phyloP scores from a whole-genome alignment of 1,284 basidiomycete species.

The Vanrija pseudolonga region DNA sequence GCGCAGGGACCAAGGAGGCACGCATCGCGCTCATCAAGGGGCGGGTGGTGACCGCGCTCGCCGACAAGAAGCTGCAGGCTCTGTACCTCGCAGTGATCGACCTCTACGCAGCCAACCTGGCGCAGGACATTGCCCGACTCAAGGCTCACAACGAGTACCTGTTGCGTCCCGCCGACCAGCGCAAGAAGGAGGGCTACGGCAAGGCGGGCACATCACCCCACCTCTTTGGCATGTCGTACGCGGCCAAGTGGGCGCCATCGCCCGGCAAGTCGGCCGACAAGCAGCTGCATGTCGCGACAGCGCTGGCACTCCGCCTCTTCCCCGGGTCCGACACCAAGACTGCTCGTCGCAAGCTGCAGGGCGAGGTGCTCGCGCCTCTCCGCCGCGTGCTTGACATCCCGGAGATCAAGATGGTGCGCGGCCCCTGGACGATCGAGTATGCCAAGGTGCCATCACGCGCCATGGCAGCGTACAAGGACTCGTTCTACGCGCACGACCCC shows the following conservation, averaged over 20 bases:
- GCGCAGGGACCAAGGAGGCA: conserved; percentile 18
- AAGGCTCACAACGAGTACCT: conserved; percentile 22
- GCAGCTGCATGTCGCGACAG: conserved; percentile 61
- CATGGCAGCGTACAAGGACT: conserved; percentile 58
- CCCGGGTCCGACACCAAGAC: conserved; percentile 26
- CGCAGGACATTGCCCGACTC: conserved; percentile 53
- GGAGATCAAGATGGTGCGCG: conserved; percentile 59
- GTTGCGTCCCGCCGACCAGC: conserved; percentile 29
- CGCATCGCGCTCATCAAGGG: conserved; percentile 33
- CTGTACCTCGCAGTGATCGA: conserved; percentile 62
- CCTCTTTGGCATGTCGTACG: conserved; percentile 55
- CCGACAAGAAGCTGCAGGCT: conserved; percentile 56
- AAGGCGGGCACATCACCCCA: conserved; percentile 36
- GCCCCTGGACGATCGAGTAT: conserved; percentile 54
- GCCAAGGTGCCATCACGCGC: conserved; percentile 58
- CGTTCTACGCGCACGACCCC: conserved; percentile 59
- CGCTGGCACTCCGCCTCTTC: conserved; percentile 58
- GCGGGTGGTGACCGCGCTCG: conserved; percentile 51
- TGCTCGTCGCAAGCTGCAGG: conserved; percentile 43
- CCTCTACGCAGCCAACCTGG: conserved; percentile 58
- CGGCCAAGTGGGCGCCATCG: conserved; percentile 66
- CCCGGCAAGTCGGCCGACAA: conserved; percentile 60
- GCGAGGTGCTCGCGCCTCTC: conserved; percentile 53
- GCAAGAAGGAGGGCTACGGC: conserved; percentile 6
- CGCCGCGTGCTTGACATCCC: conserved; percentile 54